phyloP scores from a whole-genome alignment of 768 basidiomycete genomes.

The Boletus speciosus region DNA sequence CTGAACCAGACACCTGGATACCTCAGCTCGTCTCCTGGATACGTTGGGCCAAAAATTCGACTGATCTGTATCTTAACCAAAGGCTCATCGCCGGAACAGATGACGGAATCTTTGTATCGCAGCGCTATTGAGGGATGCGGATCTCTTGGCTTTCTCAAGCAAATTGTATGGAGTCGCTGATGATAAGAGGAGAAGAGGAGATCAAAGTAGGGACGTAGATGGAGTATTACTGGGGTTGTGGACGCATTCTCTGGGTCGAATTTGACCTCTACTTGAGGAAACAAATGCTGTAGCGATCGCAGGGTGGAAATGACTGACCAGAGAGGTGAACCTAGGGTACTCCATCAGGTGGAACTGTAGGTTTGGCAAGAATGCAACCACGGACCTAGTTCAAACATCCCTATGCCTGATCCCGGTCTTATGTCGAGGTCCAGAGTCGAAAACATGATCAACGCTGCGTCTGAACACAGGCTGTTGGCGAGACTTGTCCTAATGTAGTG shows the following conservation, averaged over 20 bases:
- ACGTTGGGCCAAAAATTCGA: constrained; percentile 79
- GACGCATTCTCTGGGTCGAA: constrained; percentile 71
- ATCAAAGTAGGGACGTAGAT: constrained; percentile 78
- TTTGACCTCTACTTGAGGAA: constrained; percentile 81
- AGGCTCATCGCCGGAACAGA: constrained; percentile 60
- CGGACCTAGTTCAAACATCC: constrained; percentile 73
- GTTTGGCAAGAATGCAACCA: neutral
- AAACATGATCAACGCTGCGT: constrained; percentile 42
- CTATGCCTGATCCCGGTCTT: constrained; percentile 70
- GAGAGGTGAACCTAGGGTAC: constrained; percentile 61
- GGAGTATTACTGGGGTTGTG: constrained; percentile 71
- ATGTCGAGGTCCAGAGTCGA: constrained; percentile 73
- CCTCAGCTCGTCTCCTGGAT: constrained; percentile 69
- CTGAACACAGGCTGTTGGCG: neutral
- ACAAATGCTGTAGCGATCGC: constrained; percentile 59
- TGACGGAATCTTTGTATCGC: constrained; percentile 59
- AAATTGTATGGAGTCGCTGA: constrained; percentile 79
- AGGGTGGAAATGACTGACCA: constrained; percentile 75
- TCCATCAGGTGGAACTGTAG: neutral
- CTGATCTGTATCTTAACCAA: constrained; percentile 64
- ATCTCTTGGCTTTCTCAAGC: constrained; percentile 62
- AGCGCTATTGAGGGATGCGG: constrained; percentile 64
- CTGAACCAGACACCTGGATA: constrained; percentile 85
- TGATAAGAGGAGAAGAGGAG: constrained; percentile 79
- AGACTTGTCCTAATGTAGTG: constrained; percentile 15